Base-by-base conservation (phyloP, 805 yeast species). In the Metschnikowia drakensbergensis region DNA sequence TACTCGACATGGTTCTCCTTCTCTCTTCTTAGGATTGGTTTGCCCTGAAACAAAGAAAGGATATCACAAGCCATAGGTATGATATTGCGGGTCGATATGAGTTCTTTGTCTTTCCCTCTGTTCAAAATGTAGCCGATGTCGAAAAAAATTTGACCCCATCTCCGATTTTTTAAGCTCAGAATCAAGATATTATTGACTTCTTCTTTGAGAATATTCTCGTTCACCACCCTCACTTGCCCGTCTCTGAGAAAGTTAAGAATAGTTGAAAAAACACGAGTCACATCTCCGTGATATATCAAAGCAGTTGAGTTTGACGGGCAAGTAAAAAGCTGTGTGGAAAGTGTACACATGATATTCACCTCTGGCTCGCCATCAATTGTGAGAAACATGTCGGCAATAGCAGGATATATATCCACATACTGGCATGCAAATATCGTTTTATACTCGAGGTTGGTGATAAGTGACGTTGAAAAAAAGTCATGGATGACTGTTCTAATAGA, bases 341-440 rank as follows among this genome's bases (percentile, higher is more conserved):
- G 68, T 34, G 84, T 80, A 34, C 83, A 77, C 71, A 91, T 74
- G 3, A 87, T 76, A 9, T 92, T 88, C 47, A 80, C 67, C 57
- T 90, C 96, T 0, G 97, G 96, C 60, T 94, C 98, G 51, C 96
- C 76, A 60, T 94, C 99, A 53, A 81, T 70, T 0, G 77, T 67
- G 41, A 87, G 72, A 55, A 83, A 87, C 70, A 85, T 72, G 53
- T 88, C 88, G 0, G 86, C 81, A 11, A 88, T 66, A 6, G 79
- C 75, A 0, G 95, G 91, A 62, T 92, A 92, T 0, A 89, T 71
- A 56, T 89, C 95, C 37, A 89, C 86, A 59, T 89, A 90, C 57
- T 89, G 92, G 35, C 79, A 77, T n/a, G 86, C 83, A 36, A 86
- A 68, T n/a, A 83, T 61, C 29, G 75, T 63, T 58, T 83, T 83